These are phyloP conservation scores for Acer campestre DNA, from an alignment of 345 rosid genomes.

Conservation along the genomic window DNA sequence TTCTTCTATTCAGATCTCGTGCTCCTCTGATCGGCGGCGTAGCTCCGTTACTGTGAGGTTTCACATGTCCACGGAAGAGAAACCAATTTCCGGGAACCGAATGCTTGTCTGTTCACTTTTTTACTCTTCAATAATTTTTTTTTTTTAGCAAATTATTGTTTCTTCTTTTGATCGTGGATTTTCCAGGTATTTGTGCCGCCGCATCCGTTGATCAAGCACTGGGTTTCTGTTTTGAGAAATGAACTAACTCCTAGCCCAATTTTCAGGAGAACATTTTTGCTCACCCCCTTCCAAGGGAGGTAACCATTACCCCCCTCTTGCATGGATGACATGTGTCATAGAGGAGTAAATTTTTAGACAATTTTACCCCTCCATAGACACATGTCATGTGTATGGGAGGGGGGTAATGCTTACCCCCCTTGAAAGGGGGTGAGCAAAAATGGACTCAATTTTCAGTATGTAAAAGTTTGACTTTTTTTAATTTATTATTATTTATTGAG, in stretches of 20 bases:
- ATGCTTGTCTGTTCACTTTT: constrained; percentile 68
- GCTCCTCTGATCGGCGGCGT: constrained; percentile 41
- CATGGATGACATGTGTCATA: too few relatives aligned
- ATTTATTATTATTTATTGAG: not conserved
- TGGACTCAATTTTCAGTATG: too few relatives aligned
- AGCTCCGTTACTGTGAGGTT: constrained; percentile 41
- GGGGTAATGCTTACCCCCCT: too few relatives aligned
- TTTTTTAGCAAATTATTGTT: not conserved
- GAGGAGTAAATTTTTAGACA: too few relatives aligned
- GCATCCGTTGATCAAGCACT: constrained; percentile 91
- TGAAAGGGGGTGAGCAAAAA: too few relatives aligned
- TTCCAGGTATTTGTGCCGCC: constrained; percentile 90
- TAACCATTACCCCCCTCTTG: too few relatives aligned
- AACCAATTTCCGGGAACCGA: constrained; percentile 55
- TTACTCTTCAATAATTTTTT: not conserved
- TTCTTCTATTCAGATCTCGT: constrained; percentile 41
- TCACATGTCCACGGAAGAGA: constrained; percentile 65
- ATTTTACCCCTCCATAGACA: too few relatives aligned
- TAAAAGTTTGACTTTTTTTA: not conserved
- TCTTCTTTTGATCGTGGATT: not conserved
- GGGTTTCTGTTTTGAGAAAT: constrained; percentile 85
- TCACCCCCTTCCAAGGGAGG: too few relatives aligned
- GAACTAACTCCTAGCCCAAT: constrained; percentile 83
- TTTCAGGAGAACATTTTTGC: too few relatives aligned
- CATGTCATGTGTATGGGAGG: too few relatives aligned